Conservation (phyloP, 306 rosid genomes). For the Trifolium repens region DNA sequence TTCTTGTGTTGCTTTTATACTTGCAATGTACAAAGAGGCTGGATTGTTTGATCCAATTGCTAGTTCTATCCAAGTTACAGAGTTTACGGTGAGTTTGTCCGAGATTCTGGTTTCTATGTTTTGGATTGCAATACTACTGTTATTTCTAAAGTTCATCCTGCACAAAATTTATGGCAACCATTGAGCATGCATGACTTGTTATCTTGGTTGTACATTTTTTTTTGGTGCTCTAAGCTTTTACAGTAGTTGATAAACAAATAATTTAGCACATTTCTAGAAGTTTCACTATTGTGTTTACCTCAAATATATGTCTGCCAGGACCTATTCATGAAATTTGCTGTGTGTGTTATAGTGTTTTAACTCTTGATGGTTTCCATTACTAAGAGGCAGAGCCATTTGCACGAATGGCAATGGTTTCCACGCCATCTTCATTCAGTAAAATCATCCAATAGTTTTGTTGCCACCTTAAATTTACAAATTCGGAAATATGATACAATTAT, state of each 20-base stretch:
- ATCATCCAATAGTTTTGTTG: slow-evolving; percentile 4
- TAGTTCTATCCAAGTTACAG: slow-evolving; percentile 89
- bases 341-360: background rate
- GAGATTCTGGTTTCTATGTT: slow-evolving; percentile 31
- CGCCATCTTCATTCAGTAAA: slow-evolving; percentile 9
- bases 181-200: slow-evolving; percentile 10
- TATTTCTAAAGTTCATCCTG: slow-evolving; percentile 5
- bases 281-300: background rate
- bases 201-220: background rate
- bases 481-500: too few species aligned
- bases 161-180: background rate
- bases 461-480: too few species aligned
- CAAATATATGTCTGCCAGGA: background rate
- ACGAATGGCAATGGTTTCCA: background rate
- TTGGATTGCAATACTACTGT: slow-evolving; percentile 9
- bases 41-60: slow-evolving; percentile 88
- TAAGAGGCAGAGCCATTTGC: background rate
- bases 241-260: background rate
- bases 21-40: slow-evolving; percentile 92
- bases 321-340: background rate
- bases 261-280: background rate
- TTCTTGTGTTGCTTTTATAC: slow-evolving; percentile 87
- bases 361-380: background rate
- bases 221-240: background rate
- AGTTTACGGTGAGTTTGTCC: slow-evolving; percentile 80